Evolutionary conservation across 495 filamentous ascomycete genomes (phyloP).

Genomic region (Trichoderma virens): DNA sequence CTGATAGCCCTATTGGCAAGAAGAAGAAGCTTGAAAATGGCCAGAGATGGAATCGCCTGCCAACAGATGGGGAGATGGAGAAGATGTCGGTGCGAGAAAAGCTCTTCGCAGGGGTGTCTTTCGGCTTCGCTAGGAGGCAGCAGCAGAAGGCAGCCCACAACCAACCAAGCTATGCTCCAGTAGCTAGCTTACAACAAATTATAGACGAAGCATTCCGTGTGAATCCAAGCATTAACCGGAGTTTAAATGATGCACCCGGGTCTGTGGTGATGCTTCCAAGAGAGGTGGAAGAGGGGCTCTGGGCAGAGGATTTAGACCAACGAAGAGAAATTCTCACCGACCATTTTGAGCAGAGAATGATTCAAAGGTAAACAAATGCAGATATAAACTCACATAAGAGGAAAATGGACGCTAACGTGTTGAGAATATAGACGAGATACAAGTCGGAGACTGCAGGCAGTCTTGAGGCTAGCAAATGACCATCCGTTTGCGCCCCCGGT

Average conservation of each 20-base stretch:
- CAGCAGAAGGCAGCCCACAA: background rate
- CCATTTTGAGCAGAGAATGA: background rate
- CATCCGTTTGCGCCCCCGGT: background rate
- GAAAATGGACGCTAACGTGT: background rate
- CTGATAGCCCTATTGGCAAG: background rate
- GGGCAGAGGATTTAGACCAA: background rate
- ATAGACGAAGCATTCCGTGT: background rate
- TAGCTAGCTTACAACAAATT: background rate
- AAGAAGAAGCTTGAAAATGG: background rate
- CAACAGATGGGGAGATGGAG: background rate
- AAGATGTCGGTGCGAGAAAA: background rate
- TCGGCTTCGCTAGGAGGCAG: background rate
- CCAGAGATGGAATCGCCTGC: background rate
- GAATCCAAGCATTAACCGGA: background rate
- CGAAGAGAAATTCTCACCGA: background rate
- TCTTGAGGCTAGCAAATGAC: background rate
- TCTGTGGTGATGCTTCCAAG: background rate
- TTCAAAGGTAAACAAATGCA: background rate
- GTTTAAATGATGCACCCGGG: background rate
- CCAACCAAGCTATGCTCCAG: background rate
- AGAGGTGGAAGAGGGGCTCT: background rate
- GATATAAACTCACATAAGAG: background rate
- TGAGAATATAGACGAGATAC: background rate
- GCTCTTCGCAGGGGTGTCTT: background rate
- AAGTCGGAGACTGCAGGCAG: background rate